phyloP scores from a whole-genome alignment of 2,329 filamentous ascomycete genomes.

The Diaporthe eres region DNA sequence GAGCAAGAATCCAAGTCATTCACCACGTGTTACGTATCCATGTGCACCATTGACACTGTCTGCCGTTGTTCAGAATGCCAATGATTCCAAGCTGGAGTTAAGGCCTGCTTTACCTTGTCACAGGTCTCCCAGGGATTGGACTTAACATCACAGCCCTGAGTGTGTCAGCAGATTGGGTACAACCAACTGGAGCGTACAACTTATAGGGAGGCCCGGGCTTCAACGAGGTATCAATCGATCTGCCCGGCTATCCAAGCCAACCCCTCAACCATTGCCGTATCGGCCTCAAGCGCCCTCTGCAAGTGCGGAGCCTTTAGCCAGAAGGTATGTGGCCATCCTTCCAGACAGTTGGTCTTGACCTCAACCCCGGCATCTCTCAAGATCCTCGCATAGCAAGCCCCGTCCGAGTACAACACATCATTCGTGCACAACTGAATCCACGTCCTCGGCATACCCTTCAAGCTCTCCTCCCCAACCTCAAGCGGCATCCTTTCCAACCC shows the following conservation, averaged over 20 bases:
- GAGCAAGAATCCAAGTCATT: slow-evolving; percentile 29
- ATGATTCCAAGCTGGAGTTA: background rate
- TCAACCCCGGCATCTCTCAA: slow-evolving; percentile 56
- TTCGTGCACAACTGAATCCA: slow-evolving; percentile 67
- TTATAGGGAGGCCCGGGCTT: background rate
- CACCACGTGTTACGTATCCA: background rate
- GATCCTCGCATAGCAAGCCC: slow-evolving; percentile 62
- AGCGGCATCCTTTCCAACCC: slow-evolving; percentile 58
- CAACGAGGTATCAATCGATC: background rate
- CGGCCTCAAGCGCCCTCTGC: slow-evolving; percentile 56
- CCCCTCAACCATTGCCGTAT: slow-evolving; percentile 58
- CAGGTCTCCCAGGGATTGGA: background rate
- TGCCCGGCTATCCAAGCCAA: slow-evolving; percentile 55
- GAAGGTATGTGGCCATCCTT: slow-evolving; percentile 66
- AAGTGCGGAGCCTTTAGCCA: slow-evolving; percentile 63
- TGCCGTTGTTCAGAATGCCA: background rate
- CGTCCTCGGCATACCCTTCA: slow-evolving; percentile 56
- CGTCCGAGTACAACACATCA: slow-evolving; percentile 66
- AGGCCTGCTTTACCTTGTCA: background rate
- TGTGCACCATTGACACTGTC: background rate
- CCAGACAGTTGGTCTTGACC: slow-evolving; percentile 57
- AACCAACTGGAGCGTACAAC: background rate
- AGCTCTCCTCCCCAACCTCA: slow-evolving; percentile 50
- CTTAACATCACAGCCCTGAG: background rate
- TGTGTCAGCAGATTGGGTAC: background rate